Percentiles rank a stretch among this genome's conserved stretches.
Conservation (phyloP, 345 rosid genomes). For the Salix purpurea region DNA sequence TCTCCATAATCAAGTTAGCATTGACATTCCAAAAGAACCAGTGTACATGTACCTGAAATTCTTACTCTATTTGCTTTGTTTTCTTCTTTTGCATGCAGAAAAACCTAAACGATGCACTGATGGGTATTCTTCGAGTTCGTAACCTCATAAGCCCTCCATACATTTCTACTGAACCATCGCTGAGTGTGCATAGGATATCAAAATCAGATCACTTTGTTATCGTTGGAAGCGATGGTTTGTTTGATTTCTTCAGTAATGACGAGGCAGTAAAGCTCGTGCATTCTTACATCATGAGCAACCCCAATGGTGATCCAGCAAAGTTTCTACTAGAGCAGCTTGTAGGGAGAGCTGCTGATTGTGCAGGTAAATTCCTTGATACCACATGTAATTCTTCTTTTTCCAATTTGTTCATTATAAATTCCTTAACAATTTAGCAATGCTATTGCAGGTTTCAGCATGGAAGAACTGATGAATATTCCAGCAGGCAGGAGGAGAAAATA, state of each 20-base stretch:
- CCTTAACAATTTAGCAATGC: background rate
- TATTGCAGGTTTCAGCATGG: slow-evolving; percentile 70
- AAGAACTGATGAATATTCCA: slow-evolving; percentile 86
- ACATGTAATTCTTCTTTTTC: background rate
- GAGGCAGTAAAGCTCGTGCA: slow-evolving; percentile 73
- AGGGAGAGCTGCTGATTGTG: slow-evolving; percentile 75
- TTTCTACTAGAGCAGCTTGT: slow-evolving; percentile 76
- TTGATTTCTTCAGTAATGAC: slow-evolving; percentile 83
- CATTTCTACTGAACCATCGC: slow-evolving; percentile 72
- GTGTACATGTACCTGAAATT: background rate
- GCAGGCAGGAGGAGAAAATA: slow-evolving; percentile 92
- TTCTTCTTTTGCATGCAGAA: slow-evolving; percentile 38
- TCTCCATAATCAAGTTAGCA: background rate
- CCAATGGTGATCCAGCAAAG: slow-evolving; percentile 90
- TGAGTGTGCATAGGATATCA: slow-evolving; percentile 63
- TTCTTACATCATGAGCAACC: slow-evolving; percentile 50
- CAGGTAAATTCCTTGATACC: slow-evolving; percentile 44
- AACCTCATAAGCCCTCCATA: slow-evolving; percentile 91
- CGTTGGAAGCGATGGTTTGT: slow-evolving; percentile 88
- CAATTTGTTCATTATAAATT: background rate
- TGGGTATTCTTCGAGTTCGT: slow-evolving; percentile 89
- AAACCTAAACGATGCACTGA: slow-evolving; percentile 77
- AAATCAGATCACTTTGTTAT: slow-evolving; percentile 81
- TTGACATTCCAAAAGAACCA: background rate
- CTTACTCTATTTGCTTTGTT: background rate